Base-by-base conservation (phyloP, 2,329 filamentous ascomycete species). In the Penicillium sp. region DNA sequence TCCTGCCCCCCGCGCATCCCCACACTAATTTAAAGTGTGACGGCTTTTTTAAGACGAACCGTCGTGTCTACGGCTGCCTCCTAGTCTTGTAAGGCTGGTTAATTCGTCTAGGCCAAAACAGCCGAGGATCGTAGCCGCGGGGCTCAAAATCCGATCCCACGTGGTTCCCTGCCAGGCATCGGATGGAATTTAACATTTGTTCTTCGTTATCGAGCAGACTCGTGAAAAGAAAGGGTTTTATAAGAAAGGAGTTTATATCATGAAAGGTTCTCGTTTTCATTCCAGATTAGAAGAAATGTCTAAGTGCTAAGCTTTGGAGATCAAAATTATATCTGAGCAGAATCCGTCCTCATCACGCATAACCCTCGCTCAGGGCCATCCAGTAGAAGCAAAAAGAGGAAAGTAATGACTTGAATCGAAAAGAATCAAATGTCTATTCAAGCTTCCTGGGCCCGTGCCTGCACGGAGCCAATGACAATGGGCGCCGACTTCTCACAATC, bases 401-500 rank as follows among this genome's bases (percentile, higher is more conserved):
- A 20, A 18, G 10, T 20, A 22, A 36, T 18, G n/a, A 38, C 9
- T 13, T 6, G 35, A 38, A 10, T 18, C 10, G 16, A 18, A 11
- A 18, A 3, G 16, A 2, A 18, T 4, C 14, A 35, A 16, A 27
- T 27, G 4, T 11, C 9, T 5, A 11, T 22, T 41, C 39, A 41
- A n/a, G 39, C 39, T 16, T 25, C 9, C 6, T 36, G n/a, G 16
- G 40, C 8, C 40, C 35, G 25, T 20, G 42, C 4, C 48, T 40
- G 30, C 40, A 44, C 18, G 48, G 39, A 27, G 13, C 20, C 36
- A 53, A 58, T 58, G 22, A 13, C 40, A 14, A 60, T 57, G 10
- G 54, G 54, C 16, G 58, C 47, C 6, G 42, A 48, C 50, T 62
- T 62, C 6, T 47, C 51, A 6, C 20, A 46, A 9, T 31, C 48